Evolutionary conservation across 306 rosid species (phyloP).

Genomic region (Heteromeles arbutifolia): DNA sequence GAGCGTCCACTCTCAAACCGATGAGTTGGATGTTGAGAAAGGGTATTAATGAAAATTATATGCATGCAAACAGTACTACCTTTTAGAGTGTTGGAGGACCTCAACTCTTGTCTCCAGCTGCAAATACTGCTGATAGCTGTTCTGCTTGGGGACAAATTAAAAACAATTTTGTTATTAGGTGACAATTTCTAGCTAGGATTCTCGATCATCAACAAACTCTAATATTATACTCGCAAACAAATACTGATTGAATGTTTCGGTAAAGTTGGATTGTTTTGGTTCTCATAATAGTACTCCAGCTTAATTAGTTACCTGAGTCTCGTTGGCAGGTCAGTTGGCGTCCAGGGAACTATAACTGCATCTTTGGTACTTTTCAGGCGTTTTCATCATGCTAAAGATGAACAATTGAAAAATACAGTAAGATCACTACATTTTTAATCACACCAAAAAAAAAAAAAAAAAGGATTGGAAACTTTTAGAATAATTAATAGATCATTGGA

Average conservation of each 20-base stretch:
- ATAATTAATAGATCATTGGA: background rate
- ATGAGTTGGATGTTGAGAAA: background rate
- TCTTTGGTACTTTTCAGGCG: constrained; percentile 69
- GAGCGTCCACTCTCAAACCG: background rate
- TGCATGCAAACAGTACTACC: constrained; percentile 28
- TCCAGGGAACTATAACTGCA: constrained; percentile 47
- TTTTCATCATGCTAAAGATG: constrained; percentile 48
- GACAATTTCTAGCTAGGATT: background rate
- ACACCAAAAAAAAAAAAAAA: background rate
- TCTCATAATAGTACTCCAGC: background rate
- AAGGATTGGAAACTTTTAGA: background rate
- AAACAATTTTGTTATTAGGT: background rate
- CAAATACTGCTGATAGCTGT: constrained; percentile 59
- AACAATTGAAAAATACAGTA: background rate
- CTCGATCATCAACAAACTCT: background rate
- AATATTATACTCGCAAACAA: background rate
- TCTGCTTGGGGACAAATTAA: constrained; percentile 32
- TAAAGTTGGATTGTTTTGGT: background rate
- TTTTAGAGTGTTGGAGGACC: constrained; percentile 66
- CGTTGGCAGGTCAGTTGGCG: constrained; percentile 23
- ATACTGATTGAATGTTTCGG: background rate
- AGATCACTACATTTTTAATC: background rate
- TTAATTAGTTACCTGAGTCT: constrained; percentile 31
- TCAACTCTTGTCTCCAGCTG: constrained; percentile 71
- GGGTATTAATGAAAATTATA: background rate